Conservation (phyloP, 257 asterid genomes). For the Solanum tarapatanum region DNA sequence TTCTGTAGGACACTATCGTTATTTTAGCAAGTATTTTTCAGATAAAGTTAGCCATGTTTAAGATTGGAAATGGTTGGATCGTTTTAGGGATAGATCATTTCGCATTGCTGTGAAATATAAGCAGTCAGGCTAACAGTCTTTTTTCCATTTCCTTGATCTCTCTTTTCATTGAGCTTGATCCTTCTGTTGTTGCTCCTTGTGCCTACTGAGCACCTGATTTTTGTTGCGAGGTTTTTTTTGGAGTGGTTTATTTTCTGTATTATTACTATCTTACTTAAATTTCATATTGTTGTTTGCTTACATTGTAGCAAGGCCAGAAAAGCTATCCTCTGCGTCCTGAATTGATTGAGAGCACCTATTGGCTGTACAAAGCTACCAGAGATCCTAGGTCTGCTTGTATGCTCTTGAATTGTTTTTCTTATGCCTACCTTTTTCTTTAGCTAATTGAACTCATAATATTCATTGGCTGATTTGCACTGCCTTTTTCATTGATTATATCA, state of each 20-base stretch:
- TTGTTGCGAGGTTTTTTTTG: neutral
- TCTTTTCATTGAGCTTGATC: neutral
- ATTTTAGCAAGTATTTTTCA: neutral
- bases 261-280: neutral
- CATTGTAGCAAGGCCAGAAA: conserved; percentile 84
- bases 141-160: neutral
- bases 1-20: neutral
- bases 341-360: conserved; percentile 92
- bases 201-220: neutral
- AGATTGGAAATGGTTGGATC: neutral
- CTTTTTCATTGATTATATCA: neutral
- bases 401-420: neutral
- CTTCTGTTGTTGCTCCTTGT: neutral
- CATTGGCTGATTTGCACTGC: neutral
- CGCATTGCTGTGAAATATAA: neutral
- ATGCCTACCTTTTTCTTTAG: neutral
- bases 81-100: neutral
- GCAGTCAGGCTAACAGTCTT: neutral
- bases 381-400: conserved; percentile 61
- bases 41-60: neutral
- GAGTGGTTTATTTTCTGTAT: neutral
- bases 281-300: conserved; percentile 3
- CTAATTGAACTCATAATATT: neutral
- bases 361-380: conserved; percentile 95
- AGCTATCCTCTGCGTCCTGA: conserved; percentile 98